Conservation (phyloP, 208 protist genomes). For the Acanthamoeba royreba region DNA sequence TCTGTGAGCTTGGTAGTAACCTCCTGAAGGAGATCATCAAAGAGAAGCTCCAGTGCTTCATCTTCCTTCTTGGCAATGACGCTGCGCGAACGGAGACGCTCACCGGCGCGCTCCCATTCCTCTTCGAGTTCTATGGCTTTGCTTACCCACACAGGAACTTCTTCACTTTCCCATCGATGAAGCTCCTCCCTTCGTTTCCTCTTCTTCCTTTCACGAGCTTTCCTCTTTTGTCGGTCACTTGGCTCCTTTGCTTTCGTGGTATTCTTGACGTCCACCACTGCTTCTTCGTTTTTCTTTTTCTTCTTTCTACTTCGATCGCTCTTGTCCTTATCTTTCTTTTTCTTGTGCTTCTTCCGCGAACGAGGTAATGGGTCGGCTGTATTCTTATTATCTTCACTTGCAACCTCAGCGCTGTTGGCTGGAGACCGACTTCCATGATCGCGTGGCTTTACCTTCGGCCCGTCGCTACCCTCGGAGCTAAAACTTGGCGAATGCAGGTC, state of each 20-base stretch:
- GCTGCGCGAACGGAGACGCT: neutral
- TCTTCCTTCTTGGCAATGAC: neutral
- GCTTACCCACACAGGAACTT: neutral
- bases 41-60: neutral
- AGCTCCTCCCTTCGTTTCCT: no score
- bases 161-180: neutral
- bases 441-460: neutral
- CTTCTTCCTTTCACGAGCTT: neutral
- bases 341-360: no score
- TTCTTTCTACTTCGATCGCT: neutral
- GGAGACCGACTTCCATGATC: no score
- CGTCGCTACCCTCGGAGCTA: neutral
- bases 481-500: neutral
- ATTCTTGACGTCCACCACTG: no score
- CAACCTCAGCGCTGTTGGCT: no score
- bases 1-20: neutral
- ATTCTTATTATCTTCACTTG: no score
- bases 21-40: neutral
- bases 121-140: neutral
- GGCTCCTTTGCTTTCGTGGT: no score
- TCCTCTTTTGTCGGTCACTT: no score
- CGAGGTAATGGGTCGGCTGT: no score
- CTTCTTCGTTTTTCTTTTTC: neutral
- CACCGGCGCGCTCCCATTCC: neutral
- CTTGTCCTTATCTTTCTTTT: no score